Percentiles rank a stretch among this genome's conserved stretches.
These are phyloP conservation scores for Closterium sp. DNA, from an alignment of 139 green algal species.

Conservation along the genomic window DNA sequence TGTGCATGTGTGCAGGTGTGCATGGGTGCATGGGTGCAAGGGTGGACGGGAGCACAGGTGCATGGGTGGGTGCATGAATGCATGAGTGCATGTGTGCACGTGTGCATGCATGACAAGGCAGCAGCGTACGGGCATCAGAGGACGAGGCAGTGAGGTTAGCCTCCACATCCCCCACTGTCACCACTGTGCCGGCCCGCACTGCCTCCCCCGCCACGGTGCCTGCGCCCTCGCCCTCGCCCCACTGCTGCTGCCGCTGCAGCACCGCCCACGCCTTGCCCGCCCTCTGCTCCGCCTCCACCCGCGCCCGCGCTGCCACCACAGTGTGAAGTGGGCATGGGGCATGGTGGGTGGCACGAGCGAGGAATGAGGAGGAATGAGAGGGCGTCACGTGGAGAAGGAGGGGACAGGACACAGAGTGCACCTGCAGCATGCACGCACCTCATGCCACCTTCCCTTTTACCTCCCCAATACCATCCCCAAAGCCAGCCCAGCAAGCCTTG, in stretches of 20 bases:
- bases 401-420: not conserved
- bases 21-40: too few relatives aligned
- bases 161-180: not conserved
- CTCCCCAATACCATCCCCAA: not conserved
- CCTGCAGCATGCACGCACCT: not conserved
- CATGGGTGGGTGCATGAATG: too few relatives aligned
- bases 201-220: not conserved
- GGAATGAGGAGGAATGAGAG: not conserved
- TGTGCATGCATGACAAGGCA: not conserved
- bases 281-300: not conserved
- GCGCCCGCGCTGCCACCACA: not conserved
- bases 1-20: too few relatives aligned
- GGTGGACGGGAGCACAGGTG: too few relatives aligned
- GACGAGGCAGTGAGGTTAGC: not conserved
- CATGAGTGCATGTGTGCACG: too few relatives aligned
- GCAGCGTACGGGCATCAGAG: not conserved
- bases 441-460: not conserved
- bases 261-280: not conserved
- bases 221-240: not conserved
- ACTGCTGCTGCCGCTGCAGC: not conserved
- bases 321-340: too few relatives aligned
- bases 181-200: not conserved
- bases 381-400: not conserved
- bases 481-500: not conserved
- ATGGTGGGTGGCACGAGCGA: too few relatives aligned